Conservation (phyloP, 2,329 filamentous ascomycete genomes). For the Clathrospora elynae region DNA sequence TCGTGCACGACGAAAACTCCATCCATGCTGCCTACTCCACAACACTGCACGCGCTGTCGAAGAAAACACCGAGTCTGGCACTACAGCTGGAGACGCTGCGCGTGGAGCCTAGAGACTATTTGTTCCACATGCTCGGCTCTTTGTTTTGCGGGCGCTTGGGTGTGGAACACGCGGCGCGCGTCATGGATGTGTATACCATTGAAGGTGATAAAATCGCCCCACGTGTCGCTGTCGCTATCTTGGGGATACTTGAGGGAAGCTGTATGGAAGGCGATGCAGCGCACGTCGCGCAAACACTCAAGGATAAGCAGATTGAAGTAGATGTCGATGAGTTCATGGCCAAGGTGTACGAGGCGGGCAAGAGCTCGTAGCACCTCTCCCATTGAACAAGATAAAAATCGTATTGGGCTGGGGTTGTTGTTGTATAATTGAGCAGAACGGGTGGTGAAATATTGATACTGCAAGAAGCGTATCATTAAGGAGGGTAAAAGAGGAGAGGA, state of each 20-base stretch:
- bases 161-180: slow-evolving; percentile 70
- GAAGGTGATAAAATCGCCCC: slow-evolving; percentile 77
- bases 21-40: slow-evolving; percentile 72
- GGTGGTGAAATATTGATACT: background rate
- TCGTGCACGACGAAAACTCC: slow-evolving; percentile 70
- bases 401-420: background rate
- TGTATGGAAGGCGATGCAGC: slow-evolving; percentile 43
- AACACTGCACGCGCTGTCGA: slow-evolving; percentile 67
- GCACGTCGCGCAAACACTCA: slow-evolving; percentile 25
- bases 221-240: slow-evolving; percentile 70
- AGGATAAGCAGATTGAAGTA: slow-evolving; percentile 22
- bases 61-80: slow-evolving; percentile 68
- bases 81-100: slow-evolving; percentile 60
- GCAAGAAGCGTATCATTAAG: background rate
- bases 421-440: too few relatives aligned
- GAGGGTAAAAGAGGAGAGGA: background rate
- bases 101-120: slow-evolving; percentile 56
- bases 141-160: slow-evolving; percentile 66
- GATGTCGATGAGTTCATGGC: slow-evolving; percentile 42
- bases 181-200: slow-evolving; percentile 85
- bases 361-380: slow-evolving; percentile 25
- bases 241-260: slow-evolving; percentile 58
- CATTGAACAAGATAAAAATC: too few relatives aligned
- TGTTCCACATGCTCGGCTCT: slow-evolving; percentile 65
- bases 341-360: slow-evolving; percentile 44